Conservation (phyloP, 805 yeast genomes). For the Candida bentonensis region DNA sequence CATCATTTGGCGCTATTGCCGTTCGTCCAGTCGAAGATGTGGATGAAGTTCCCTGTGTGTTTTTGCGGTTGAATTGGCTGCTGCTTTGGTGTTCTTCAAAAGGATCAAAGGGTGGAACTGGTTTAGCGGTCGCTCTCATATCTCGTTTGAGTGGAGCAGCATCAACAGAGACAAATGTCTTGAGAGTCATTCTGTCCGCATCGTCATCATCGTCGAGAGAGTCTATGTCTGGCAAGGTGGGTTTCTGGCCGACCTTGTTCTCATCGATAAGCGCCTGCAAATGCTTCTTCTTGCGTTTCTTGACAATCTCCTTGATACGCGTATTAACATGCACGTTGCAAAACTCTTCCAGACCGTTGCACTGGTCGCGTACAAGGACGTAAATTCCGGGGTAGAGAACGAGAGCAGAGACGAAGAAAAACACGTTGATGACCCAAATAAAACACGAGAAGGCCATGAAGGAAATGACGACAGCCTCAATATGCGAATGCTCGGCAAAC, state of each 20-base stretch:
- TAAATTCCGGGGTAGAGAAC: constrained; percentile 38
- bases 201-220: constrained; percentile 1
- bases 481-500: constrained; percentile 46
- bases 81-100: not conserved
- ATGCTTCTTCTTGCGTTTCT: constrained; percentile 22
- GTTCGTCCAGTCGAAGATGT: not conserved
- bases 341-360: constrained; percentile 38
- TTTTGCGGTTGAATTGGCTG: constrained; percentile 10
- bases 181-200: not conserved
- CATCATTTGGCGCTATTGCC: not conserved
- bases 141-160: not conserved
- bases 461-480: constrained; percentile 58
- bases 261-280: constrained; percentile 15
- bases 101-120: not conserved
- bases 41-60: not conserved
- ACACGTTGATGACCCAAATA: constrained; percentile 58
- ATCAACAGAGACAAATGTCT: not conserved
- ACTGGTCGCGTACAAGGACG: constrained; percentile 28
- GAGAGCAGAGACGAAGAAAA: constrained; percentile 41
- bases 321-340: constrained; percentile 48
- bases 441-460: constrained; percentile 63
- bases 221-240: constrained; percentile 16
- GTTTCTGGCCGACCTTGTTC: constrained; percentile 14
- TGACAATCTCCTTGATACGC: constrained; percentile 39
- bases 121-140: not conserved